These are phyloP conservation scores for Pleurotus pulmonarius DNA, from an alignment of 768 basidiomycete species.

Conservation along the genomic window DNA sequence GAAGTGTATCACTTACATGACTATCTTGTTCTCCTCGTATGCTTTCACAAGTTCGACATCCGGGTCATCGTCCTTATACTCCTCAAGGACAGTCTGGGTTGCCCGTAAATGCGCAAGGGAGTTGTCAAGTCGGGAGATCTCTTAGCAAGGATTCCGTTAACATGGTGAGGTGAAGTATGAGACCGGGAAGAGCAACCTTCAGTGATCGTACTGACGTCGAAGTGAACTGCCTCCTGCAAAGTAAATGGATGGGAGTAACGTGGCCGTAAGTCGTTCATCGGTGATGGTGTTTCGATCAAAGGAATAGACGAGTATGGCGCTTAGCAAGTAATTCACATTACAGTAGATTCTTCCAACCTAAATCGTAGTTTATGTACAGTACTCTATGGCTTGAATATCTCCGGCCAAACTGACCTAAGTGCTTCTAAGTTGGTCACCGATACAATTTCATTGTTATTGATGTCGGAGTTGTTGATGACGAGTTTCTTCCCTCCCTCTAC, in stretches of 20 bases:
- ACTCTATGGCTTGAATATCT: slow-evolving; percentile 52
- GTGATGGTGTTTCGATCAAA: neutral
- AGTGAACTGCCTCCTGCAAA: slow-evolving; percentile 52
- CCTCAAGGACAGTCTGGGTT: slow-evolving; percentile 57
- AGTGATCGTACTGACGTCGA: slow-evolving; percentile 65
- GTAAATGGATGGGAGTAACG: slow-evolving; percentile 76
- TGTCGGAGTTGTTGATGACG: slow-evolving; percentile 37
- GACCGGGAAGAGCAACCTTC: slow-evolving; percentile 47
- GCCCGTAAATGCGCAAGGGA: slow-evolving; percentile 59
- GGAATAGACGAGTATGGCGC: too few species aligned
- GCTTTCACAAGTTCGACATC: slow-evolving; percentile 62
- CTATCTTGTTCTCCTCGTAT: slow-evolving; percentile 65
- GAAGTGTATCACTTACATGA: slow-evolving; percentile 49
- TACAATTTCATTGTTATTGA: slow-evolving; percentile 37
- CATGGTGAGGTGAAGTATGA: neutral
- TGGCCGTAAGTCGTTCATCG: slow-evolving; percentile 60
- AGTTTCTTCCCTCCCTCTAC: slow-evolving; percentile 61
- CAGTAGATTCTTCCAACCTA: too few species aligned
- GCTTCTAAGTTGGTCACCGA: slow-evolving; percentile 60
- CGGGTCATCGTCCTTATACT: slow-evolving; percentile 29
- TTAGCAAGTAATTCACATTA: too few species aligned
- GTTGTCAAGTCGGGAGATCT: slow-evolving; percentile 72
- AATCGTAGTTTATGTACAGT: slow-evolving; percentile 1
- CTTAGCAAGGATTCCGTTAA: slow-evolving; percentile 31
- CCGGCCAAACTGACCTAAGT: slow-evolving; percentile 68